Conservation (phyloP, 108 stramenopile species). For the Pseudonitzschia delicatissima region DNA sequence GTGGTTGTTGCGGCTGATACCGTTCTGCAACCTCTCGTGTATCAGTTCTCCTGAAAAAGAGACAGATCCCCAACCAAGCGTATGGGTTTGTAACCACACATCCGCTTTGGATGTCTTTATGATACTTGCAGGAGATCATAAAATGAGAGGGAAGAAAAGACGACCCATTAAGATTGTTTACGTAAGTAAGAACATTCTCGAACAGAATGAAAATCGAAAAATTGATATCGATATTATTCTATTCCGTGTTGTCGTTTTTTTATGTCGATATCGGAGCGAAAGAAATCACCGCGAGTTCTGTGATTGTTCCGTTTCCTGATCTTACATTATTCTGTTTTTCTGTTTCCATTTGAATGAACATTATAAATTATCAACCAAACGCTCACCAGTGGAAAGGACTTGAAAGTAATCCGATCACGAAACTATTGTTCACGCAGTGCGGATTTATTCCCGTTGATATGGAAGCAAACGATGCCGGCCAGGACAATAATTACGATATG, state of each 20-base stretch:
- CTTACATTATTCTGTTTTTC: neutral
- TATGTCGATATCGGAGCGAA: no score
- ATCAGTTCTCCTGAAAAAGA: slow-evolving; percentile 15
- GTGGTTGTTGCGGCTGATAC: slow-evolving; percentile 78
- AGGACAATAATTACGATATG: slow-evolving; percentile 72
- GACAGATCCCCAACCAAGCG: slow-evolving; percentile 49
- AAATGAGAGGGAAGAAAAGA: slow-evolving; percentile 56
- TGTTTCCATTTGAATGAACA: no score
- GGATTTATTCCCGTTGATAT: slow-evolving; percentile 85
- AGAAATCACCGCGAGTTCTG: no score
- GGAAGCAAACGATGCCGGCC: slow-evolving; percentile 73
- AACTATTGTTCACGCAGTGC: slow-evolving; percentile 65
- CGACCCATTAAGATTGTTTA: slow-evolving; percentile 83
- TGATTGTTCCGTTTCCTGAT: no score
- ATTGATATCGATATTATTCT: neutral
- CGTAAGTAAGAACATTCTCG: slow-evolving; percentile 28
- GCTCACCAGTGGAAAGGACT: slow-evolving; percentile 74
- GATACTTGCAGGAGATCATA: slow-evolving; percentile 56
- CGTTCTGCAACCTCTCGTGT: slow-evolving; percentile 60
- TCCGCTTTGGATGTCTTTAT: slow-evolving; percentile 81
- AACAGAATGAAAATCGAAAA: neutral
- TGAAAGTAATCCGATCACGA: slow-evolving; percentile 77
- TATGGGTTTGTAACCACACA: slow-evolving; percentile 89
- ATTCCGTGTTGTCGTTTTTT: neutral
- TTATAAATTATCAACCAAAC: no score